Evolutionary conservation across 495 filamentous ascomycete species (phyloP).

Genomic region (Aeminium ludgeri): DNA sequence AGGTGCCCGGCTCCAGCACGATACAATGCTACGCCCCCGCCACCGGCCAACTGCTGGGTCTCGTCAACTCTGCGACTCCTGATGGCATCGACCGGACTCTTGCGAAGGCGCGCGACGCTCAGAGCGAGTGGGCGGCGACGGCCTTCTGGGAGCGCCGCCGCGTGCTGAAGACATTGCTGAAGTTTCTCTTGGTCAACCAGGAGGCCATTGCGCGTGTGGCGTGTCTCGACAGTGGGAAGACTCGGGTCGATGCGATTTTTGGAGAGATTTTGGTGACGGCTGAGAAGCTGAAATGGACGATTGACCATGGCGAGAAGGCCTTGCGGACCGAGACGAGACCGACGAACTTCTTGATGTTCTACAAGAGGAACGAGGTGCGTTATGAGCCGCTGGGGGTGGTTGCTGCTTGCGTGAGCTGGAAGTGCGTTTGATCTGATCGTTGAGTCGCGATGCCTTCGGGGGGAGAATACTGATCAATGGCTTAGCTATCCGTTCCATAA

Average conservation of each 20-base stretch:
- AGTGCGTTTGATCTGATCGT: slow-evolving; percentile 34
- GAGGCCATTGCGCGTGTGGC: slow-evolving; percentile 70
- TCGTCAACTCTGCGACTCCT: slow-evolving; percentile 59
- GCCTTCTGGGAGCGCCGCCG: slow-evolving; percentile 60
- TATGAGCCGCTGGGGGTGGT: slow-evolving; percentile 93
- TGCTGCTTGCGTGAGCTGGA: slow-evolving; percentile 88
- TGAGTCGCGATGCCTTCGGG: too few species aligned
- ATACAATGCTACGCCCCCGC: slow-evolving; percentile 86
- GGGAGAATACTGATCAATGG: slow-evolving; percentile 23
- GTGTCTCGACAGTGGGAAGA: slow-evolving; percentile 94
- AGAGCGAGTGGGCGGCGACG: slow-evolving; percentile 64
- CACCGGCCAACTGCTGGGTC: slow-evolving; percentile 66
- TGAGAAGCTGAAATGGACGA: slow-evolving; percentile 90
- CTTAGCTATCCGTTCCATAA: slow-evolving; percentile 67
- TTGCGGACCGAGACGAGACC: slow-evolving; percentile 54
- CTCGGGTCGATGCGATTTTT: slow-evolving; percentile 78
- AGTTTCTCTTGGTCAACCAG: slow-evolving; percentile 68
- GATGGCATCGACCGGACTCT: slow-evolving; percentile 71
- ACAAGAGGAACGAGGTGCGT: slow-evolving; percentile 79
- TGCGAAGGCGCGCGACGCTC: slow-evolving; percentile 53
- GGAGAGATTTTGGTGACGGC: slow-evolving; percentile 87
- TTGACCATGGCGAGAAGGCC: slow-evolving; percentile 76
- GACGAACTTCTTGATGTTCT: slow-evolving; percentile 78
- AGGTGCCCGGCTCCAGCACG: slow-evolving; percentile 35
- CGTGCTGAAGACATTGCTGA: slow-evolving; percentile 67